A percentile compares a stretch with the other conserved stretches of the same genome.
These are phyloP conservation scores for Talaromyces atroroseus DNA, from an alignment of 2,329 filamentous ascomycete species.

Conservation along the genomic window DNA sequence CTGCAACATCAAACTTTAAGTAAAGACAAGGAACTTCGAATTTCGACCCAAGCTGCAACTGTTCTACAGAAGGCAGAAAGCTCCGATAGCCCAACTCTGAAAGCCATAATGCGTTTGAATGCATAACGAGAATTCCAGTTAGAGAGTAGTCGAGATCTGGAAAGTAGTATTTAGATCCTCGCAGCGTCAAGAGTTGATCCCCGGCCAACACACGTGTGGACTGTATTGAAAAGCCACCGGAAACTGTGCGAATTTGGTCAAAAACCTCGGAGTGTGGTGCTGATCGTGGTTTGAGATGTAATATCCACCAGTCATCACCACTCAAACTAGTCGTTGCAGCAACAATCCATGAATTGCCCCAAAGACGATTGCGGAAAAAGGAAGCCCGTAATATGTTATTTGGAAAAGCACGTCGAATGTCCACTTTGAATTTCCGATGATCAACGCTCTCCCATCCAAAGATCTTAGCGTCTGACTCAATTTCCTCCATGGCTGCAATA, in stretches of 20 bases:
- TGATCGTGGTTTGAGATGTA: slow-evolving; percentile 34
- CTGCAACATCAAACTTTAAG: slow-evolving; percentile 27
- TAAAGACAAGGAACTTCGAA: slow-evolving; percentile 32
- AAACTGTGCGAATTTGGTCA: slow-evolving; percentile 10
- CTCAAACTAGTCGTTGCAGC: slow-evolving; percentile 64
- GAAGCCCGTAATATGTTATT: slow-evolving; percentile 58
- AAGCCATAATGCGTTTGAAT: slow-evolving; percentile 33
- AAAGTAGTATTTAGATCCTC: slow-evolving; percentile 23
- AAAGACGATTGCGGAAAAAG: slow-evolving; percentile 67
- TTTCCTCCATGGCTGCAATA: slow-evolving; percentile 35
- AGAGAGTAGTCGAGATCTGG: slow-evolving; percentile 31
- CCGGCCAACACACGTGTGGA: slow-evolving; percentile 27
- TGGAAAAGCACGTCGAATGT: slow-evolving; percentile 57
- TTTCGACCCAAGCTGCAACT: slow-evolving; percentile 25
- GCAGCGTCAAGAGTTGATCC: slow-evolving; percentile 19
- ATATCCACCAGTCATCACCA: slow-evolving; percentile 75
- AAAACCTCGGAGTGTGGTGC: slow-evolving; percentile 14
- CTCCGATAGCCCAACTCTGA: slow-evolving; percentile 24
- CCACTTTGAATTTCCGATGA: slow-evolving; percentile 31
- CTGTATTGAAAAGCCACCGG: slow-evolving; percentile 18
- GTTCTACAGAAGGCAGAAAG: slow-evolving; percentile 25
- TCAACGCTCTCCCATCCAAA: slow-evolving; percentile 36
- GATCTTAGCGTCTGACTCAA: slow-evolving; percentile 31
- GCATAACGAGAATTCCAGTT: slow-evolving; percentile 32
- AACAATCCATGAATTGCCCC: slow-evolving; percentile 67